phyloP scores from a whole-genome alignment of 2,329 filamentous ascomycete genomes.

The Trichoderma aggressivum region DNA sequence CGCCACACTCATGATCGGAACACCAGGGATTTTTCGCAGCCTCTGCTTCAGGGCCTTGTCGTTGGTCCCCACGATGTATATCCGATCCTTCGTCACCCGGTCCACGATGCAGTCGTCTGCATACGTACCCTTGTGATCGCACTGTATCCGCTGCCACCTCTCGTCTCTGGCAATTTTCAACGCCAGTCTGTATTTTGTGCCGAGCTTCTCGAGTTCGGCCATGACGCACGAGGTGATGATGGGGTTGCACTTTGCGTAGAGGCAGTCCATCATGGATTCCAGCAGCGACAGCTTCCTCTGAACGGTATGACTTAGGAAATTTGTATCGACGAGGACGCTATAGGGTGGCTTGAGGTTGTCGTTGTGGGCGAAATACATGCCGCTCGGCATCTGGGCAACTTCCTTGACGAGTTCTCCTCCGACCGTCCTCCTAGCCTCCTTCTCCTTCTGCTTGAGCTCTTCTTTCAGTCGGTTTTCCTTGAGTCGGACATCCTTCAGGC shows the following conservation, averaged over 20 bases:
- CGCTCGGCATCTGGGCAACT: conserved; percentile 76
- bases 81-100: conserved; percentile 67
- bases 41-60: conserved; percentile 79
- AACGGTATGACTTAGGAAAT: conserved; percentile 87
- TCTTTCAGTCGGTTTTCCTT: conserved; percentile 75
- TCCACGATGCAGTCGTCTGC: conserved; percentile 82
- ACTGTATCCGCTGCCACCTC: conserved; percentile 79
- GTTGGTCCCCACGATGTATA: conserved; percentile 76
- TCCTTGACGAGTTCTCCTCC: conserved; percentile 66
- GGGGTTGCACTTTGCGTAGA: conserved; percentile 87
- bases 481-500: conserved; percentile 73
- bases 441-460: conserved; percentile 55
- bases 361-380: conserved; percentile 88
- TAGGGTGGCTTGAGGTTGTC: conserved; percentile 70
- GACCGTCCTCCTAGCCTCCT: conserved; percentile 54
- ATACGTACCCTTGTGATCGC: conserved; percentile 82
- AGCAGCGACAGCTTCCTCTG: conserved; percentile 86
- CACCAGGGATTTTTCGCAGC: conserved; percentile 67
- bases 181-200: conserved; percentile 83
- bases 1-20: conserved; percentile 75
- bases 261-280: conserved; percentile 86
- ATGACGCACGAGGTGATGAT: conserved; percentile 77
- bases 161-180: conserved; percentile 84
- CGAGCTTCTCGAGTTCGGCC: conserved; percentile 85
- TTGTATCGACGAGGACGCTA: conserved; percentile 71